phyloP scores from a whole-genome alignment of 2,329 filamentous ascomycete species.

The Talaromyces sp. region DNA sequence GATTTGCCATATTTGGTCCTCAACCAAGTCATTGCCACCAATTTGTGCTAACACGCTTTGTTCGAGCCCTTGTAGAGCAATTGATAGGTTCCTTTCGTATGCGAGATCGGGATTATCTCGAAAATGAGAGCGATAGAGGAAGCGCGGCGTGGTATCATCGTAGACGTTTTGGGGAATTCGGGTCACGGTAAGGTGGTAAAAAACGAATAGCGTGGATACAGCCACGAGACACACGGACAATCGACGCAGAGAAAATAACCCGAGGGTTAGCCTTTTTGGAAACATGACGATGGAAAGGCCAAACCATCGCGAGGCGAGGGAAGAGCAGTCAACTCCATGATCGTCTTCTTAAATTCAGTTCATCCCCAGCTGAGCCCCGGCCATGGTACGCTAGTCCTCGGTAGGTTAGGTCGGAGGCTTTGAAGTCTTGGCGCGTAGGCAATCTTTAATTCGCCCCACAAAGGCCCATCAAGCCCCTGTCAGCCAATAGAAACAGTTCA shows the following conservation, averaged over 20 bases:
- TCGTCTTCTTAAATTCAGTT: background rate
- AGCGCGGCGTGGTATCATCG: constrained; percentile 18
- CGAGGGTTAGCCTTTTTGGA: background rate
- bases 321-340: background rate
- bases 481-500: background rate
- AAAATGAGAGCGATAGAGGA: constrained; percentile 23
- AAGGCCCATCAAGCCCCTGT: background rate
- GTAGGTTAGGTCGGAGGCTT: background rate
- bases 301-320: background rate
- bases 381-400: background rate
- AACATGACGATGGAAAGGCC: background rate
- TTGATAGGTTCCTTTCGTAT: constrained; percentile 20
- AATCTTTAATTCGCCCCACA: background rate
- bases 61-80: constrained; percentile 21
- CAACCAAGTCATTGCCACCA: constrained; percentile 7
- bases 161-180: background rate
- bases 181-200: background rate
- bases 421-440: background rate
- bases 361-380: background rate
- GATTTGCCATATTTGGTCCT: constrained; percentile 27
- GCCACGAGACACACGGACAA: background rate
- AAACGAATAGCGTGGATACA: background rate
- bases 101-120: constrained; percentile 21
- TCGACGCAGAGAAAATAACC: background rate
- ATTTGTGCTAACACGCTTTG: constrained; percentile 7